These are phyloP conservation scores for Podaxis carcinomalis DNA, from an alignment of 768 basidiomycete genomes.

Conservation along the genomic window DNA sequence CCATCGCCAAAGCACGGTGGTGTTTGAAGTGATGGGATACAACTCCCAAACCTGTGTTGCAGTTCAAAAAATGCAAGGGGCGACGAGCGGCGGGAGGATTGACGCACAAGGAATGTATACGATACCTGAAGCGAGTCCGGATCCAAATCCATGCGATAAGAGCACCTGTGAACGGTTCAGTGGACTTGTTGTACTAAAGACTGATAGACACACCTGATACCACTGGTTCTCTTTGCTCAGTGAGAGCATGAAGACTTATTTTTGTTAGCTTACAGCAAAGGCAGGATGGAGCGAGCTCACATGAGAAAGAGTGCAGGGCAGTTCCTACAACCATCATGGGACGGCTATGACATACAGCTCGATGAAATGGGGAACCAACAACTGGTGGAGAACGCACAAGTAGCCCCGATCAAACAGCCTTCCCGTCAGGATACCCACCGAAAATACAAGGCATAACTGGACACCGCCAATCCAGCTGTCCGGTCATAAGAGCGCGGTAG, in stretches of 20 bases:
- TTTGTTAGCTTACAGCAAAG: not conserved
- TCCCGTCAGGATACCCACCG: conserved; percentile 40
- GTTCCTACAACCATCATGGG: conserved; percentile 41
- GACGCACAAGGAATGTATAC: conserved; percentile 39
- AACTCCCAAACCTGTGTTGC: conserved; percentile 21
- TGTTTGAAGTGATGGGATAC: conserved; percentile 33
- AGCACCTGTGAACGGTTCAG: conserved; percentile 32
- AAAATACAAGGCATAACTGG: conserved; percentile 42
- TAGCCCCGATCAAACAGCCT: conserved; percentile 51
- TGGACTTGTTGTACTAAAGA: conserved; percentile 10
- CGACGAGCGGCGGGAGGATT: not conserved
- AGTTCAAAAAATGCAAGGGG: not conserved
- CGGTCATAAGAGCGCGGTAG: not conserved
- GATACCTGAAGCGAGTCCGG: conserved; percentile 48
- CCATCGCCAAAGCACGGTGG: conserved; percentile 30
- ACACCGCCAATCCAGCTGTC: conserved; percentile 42
- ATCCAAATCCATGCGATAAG: conserved; percentile 41
- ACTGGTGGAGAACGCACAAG: conserved; percentile 26
- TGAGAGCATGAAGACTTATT: conserved; percentile 37
- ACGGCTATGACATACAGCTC: conserved; percentile 25
- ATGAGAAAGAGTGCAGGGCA: conserved; percentile 34
- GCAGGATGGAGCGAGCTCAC: conserved; percentile 16
- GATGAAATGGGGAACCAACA: not conserved
- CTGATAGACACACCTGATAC: not conserved
- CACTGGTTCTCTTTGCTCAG: conserved; percentile 28